Base-by-base conservation (phyloP, 306 rosid species). In the Geum urbanum region DNA sequence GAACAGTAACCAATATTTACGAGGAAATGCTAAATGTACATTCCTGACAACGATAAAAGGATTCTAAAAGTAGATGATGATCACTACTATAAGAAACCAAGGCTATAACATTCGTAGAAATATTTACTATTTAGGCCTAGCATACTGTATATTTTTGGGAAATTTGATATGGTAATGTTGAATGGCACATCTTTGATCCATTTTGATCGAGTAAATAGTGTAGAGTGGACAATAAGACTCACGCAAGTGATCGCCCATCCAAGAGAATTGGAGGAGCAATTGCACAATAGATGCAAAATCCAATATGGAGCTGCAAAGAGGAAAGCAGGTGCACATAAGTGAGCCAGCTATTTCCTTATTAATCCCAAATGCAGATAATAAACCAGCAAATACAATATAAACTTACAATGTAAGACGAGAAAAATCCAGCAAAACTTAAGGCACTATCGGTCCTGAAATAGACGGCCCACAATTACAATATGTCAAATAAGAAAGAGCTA, bases 371-470 rank as follows among this genome's bases (percentile, higher is more conserved):
- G 71, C 65, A 56, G 49, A 79, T 47, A 77, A 54, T 77, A 53
- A 54, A 53, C 74, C 43, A 70, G 41, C 13, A 24, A 57, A n/a
- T 27, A 27, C 18, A 27, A 24, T 45, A 60, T 40, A 49, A 70
- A 16, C 83, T 84, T 82, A 80, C 99, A 88, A 44, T 0, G 79
- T 94, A 94, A 76, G 55, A 24, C 72, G 87, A 39, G 86, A 94
- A 94, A 82, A 94, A 94, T 95, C 89, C 85, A 71, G 95, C 87
- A 82, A 91, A 94, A 91, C 88, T 91, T 76, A 95, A 63, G 76
- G 97, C 96, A 83, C 95, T 95, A 77, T 91, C 97, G 8, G 92
- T 91, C 96, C 97, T 91, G 95, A 63, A 69, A 81, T 68, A 66
- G 74, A 77, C 19, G 48, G 49, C 60, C 76, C 73, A 74, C 37